Evolutionary conservation across 2,329 filamentous ascomycete genomes (phyloP).

Genomic region (Fusarium sublunatum): DNA sequence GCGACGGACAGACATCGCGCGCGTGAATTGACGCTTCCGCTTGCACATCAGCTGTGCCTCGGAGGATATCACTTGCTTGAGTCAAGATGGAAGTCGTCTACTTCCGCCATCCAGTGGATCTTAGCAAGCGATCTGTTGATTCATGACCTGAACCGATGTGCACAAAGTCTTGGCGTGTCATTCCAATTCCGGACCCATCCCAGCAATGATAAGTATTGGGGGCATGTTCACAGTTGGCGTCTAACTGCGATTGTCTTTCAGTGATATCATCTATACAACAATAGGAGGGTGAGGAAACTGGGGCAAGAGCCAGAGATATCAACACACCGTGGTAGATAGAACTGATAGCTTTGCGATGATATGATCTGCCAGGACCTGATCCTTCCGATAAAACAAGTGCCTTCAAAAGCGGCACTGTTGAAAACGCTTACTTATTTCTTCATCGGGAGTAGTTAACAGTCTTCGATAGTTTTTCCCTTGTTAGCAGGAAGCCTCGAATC

Average conservation of each 20-base stretch:
- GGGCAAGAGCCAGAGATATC: neutral
- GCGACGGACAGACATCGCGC: constrained; percentile 14
- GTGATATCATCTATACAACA: neutral
- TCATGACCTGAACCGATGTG: constrained; percentile 1
- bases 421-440: neutral
- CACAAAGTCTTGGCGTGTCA: neutral
- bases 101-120: constrained; percentile 3
- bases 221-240: too few relatives aligned
- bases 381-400: neutral
- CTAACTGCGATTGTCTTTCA: too few relatives aligned
- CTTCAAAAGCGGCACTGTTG: neutral
- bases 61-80: constrained; percentile 1
- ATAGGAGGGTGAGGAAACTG: neutral
- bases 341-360: neutral
- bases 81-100: neutral
- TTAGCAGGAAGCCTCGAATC: neutral
- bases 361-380: neutral
- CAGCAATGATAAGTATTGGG: too few relatives aligned
- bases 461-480: constrained; percentile 13
- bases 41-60: constrained; percentile 5
- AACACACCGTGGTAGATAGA: neutral
- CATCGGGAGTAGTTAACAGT: neutral
- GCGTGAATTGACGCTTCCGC: constrained; percentile 14
- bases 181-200: neutral
- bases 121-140: constrained; percentile 5